Evolutionary conservation across 768 basidiomycete genomes (phyloP).

Genomic region (Hygrophoropsis aurantiaca): DNA sequence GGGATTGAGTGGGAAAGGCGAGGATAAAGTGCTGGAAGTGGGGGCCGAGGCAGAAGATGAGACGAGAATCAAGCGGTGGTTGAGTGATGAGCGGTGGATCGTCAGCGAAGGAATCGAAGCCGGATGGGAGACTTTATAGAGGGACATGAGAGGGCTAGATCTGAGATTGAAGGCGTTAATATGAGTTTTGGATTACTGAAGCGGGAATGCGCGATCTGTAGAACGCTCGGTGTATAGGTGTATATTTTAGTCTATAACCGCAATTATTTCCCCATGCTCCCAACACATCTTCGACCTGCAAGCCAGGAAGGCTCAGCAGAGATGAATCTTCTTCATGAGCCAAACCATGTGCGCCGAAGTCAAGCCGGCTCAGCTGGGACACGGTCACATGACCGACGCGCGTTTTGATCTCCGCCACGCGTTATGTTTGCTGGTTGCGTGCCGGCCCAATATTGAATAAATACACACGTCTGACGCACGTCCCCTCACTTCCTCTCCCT

Average conservation of each 20-base stretch:
- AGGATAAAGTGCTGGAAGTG: constrained; percentile 70
- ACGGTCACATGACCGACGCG: constrained; percentile 32
- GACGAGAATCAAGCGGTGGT: constrained; percentile 56
- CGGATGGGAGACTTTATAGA: constrained; percentile 36
- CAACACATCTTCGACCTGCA: no score
- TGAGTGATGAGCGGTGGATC: constrained; percentile 57
- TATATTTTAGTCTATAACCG: no score
- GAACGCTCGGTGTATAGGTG: no score
- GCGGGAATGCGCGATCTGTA: no score
- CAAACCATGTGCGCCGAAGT: no score
- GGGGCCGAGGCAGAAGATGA: constrained; percentile 39
- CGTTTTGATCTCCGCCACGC: constrained; percentile 14
- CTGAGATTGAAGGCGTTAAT: no score
- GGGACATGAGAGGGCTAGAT: no score
- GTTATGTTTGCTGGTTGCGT: constrained; percentile 25
- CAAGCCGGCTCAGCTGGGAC: constrained; percentile 13
- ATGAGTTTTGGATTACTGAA: no score
- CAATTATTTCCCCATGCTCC: no score
- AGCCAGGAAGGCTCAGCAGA: no score
- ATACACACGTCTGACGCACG: constrained; percentile 14
- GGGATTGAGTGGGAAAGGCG: constrained; percentile 71
- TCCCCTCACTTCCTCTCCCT: not conserved
- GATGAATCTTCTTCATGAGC: no score
- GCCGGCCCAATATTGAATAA: constrained; percentile 17
- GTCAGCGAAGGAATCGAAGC: constrained; percentile 61